phyloP scores from a whole-genome alignment of 768 basidiomycete genomes.

The Russula olivacea region DNA sequence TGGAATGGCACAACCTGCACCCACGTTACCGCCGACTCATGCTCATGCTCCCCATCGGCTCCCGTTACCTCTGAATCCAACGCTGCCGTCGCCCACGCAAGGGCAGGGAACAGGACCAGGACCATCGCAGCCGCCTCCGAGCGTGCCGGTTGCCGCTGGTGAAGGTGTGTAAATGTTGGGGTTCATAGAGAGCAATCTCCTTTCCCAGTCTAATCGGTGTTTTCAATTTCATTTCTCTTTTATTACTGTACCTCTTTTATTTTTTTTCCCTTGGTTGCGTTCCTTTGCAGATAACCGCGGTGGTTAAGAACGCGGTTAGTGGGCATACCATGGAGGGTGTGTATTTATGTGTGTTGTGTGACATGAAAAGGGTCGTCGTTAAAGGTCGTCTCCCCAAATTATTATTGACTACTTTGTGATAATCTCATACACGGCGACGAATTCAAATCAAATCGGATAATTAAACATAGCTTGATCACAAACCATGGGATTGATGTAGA shows the following conservation, averaged over 20 bases:
- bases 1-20: neutral
- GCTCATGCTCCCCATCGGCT: constrained; percentile 12
- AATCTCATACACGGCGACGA: neutral
- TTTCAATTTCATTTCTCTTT: neutral
- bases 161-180: constrained; percentile 6
- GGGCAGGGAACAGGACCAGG: neutral
- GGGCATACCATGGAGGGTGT: neutral
- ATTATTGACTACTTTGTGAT: neutral
- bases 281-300: neutral
- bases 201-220: neutral
- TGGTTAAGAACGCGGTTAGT: neutral
- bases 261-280: neutral
- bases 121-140: constrained; percentile 2
- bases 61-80: constrained; percentile 1
- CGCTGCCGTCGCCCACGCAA: neutral
- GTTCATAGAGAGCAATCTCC: neutral
- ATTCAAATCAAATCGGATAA: too few species aligned
- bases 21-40: neutral
- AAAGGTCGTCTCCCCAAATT: neutral
- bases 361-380: neutral
- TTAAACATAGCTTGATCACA: too few species aligned
- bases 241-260: neutral
- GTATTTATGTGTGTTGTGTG: neutral
- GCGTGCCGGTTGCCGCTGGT: constrained; percentile 15
- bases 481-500: too few species aligned